Evolutionary conservation across 2,329 filamentous ascomycete genomes (phyloP), one percentile per base, ranked within the genome.

Genomic region (Trichoderma pleuroti): DNA sequence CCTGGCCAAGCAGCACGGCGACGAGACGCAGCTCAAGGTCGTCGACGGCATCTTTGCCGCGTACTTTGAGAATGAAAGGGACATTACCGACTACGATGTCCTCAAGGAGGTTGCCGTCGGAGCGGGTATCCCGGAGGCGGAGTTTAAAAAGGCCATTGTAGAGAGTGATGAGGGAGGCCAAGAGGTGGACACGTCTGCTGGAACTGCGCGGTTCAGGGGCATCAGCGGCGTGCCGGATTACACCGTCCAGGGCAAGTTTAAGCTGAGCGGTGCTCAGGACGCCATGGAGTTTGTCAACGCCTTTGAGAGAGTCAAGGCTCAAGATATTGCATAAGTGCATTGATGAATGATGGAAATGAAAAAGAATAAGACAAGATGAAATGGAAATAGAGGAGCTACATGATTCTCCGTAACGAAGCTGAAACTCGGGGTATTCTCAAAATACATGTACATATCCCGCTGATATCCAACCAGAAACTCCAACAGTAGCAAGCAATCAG

Each of bases 171-270:
- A 88, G 74, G 89, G 88, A 4, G 80, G 78, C 21, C 71, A 73
- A 5, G 75, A 78, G 49, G 80, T 82, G 5, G 80, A 82, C 61
- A 71, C 74, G 56, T 75, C 77, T 4, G 77, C 76, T 10, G 68
- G 70, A 12, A 72, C 72, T 60, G 80, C 80, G 4, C 76, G 76
- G 59, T 70, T 70, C 32, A 73, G 73, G 1, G 80, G 79, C 36
- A 79, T 94, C 68, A 84, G 82, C 49, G 92, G 91, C 0, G 92
- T 94, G 71, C 92, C 92, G 14, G 88, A 92, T 76, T 93, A 92
- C 78, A 88, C 88, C 5, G 85, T 96, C 70, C 91, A 94, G 77
- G 88, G 86, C 3, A 82, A 82, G 74, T 93, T 87, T 78, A 85
- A 88, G 72, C 82, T 94, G 26, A 87, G 88, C 16, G 92, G 93